Evolutionary conservation across 2,329 filamentous ascomycete genomes (phyloP).

Genomic region (Exophiala calicioides): DNA sequence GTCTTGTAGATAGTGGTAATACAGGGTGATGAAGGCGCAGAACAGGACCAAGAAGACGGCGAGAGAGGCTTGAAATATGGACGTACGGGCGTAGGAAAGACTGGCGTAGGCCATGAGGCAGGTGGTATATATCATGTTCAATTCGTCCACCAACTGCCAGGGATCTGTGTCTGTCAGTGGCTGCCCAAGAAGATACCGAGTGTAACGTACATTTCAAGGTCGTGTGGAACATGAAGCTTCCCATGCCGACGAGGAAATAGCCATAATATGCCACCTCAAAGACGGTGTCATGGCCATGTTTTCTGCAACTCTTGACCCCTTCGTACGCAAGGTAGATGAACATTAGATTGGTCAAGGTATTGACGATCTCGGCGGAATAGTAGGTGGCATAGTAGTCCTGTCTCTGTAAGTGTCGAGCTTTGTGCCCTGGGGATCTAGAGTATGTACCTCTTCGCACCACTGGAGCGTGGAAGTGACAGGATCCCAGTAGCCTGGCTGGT

Average conservation of each 20-base stretch:
- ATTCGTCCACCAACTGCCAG: conserved; percentile 70
- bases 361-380: conserved; percentile 76
- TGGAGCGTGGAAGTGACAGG: conserved; percentile 72
- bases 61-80: conserved; percentile 53
- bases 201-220: conserved; percentile 61
- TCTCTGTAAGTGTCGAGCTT: conserved; percentile 4
- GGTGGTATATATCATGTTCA: conserved; percentile 72
- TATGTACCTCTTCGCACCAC: conserved; percentile 73
- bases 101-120: conserved; percentile 72
- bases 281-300: conserved; percentile 71
- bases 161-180: conserved; percentile 58
- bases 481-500: conserved; percentile 63
- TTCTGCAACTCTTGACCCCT: conserved; percentile 72
- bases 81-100: conserved; percentile 68
- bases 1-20: conserved; percentile 80
- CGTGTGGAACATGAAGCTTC: conserved; percentile 65
- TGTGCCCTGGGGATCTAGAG: too few relatives aligned
- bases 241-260: conserved; percentile 62
- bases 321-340: conserved; percentile 77
- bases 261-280: conserved; percentile 69
- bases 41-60: conserved; percentile 59
- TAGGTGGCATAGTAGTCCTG: conserved; percentile 74
- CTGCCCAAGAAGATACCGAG: too few relatives aligned
- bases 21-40: conserved; percentile 70
- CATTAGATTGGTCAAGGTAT: conserved; percentile 77